A percentile compares a stretch with the other conserved stretches of the same genome.
Conservation (phyloP, 306 rosid genomes). For the Begonia loranthoides region DNA sequence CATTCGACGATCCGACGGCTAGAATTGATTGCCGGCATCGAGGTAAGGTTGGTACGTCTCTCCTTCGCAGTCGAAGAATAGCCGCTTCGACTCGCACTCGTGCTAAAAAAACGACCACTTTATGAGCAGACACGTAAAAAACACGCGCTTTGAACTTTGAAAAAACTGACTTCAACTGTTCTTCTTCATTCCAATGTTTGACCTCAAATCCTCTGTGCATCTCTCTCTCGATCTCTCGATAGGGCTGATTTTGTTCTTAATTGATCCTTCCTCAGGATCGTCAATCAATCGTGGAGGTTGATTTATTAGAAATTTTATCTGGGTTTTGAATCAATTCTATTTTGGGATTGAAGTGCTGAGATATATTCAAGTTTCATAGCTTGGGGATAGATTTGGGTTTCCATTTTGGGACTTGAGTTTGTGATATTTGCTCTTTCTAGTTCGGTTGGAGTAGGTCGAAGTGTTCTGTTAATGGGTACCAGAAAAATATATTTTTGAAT, state of each 20-base stretch:
- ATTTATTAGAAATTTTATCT: not conserved
- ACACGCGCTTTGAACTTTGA: not conserved
- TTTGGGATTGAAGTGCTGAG: no score
- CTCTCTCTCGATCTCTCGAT: not conserved
- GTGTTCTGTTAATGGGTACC: not conserved
- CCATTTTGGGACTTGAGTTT: not conserved
- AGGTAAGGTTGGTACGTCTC: no score
- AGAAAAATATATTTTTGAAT: not conserved
- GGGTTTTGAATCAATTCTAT: slow-evolving; percentile 1
- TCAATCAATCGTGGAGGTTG: no score
- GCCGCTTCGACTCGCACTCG: no score
- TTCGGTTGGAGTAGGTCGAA: not conserved
- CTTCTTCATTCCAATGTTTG: not conserved
- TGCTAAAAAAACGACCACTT: no score
- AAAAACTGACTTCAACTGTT: not conserved
- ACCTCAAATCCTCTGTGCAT: not conserved
- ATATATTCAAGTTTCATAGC: no score
- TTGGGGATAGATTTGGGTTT: not conserved
- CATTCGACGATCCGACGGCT: no score
- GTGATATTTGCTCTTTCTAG: not conserved
- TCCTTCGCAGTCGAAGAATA: no score
- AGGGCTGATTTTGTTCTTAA: no score
- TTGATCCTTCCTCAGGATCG: no score
- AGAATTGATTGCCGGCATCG: no score
- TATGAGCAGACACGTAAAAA: no score